Conservation (phyloP, 257 asterid genomes). For the Solanum peruvianum region DNA sequence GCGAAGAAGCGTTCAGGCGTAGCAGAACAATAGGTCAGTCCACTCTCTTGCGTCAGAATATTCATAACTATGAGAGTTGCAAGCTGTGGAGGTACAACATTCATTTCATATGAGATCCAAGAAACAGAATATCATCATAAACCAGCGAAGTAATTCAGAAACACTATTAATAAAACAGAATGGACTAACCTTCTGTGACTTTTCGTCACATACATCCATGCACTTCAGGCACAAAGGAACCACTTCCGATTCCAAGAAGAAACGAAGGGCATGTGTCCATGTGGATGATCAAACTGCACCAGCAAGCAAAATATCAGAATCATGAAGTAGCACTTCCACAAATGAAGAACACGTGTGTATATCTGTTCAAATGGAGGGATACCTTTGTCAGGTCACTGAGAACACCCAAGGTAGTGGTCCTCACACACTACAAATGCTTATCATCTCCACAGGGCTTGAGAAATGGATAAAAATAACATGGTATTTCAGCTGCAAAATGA, state of each 20-base stretch:
- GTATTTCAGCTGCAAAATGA: background rate
- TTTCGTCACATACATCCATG: background rate
- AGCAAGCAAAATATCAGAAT: background rate
- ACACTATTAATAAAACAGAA: background rate
- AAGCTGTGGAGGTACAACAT: background rate
- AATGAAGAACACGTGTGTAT: background rate
- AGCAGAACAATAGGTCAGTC: background rate
- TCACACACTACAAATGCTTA: background rate
- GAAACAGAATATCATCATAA: background rate
- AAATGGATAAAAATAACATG: background rate
- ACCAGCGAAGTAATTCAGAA: background rate
- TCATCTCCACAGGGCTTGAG: background rate
- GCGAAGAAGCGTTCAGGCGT: background rate
- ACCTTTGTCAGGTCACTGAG: background rate
- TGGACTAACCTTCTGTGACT: background rate
- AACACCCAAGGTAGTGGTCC: background rate
- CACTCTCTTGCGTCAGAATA: background rate
- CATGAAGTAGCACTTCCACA: background rate
- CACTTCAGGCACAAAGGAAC: background rate
- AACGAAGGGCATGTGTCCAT: background rate
- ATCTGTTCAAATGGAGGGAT: background rate
- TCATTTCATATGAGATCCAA: background rate
- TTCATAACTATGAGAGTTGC: background rate
- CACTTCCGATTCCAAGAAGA: background rate
- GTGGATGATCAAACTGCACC: slow-evolving; percentile 1